Percentiles rank a stretch among this genome's conserved stretches.
These are phyloP conservation scores for Strobilomyces echinocephalus DNA, from an alignment of 768 basidiomycete genomes.

Conservation along the genomic window DNA sequence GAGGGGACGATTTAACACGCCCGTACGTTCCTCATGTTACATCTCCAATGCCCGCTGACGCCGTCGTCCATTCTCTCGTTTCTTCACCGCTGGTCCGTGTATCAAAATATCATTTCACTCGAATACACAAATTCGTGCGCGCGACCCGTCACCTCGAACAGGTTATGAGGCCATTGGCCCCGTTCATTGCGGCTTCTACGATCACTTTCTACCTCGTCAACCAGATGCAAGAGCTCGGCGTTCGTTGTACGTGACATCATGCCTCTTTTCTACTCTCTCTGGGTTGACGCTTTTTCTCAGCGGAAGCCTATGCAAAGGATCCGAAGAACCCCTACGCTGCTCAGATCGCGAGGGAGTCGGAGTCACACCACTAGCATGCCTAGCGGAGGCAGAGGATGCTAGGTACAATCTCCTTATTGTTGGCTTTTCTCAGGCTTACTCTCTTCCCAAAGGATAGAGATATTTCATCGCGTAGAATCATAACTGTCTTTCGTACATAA, in stretches of 20 bases:
- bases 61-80: background rate
- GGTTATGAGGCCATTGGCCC: constrained; percentile 74
- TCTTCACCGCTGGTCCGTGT: background rate
- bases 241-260: constrained; percentile 56
- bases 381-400: background rate
- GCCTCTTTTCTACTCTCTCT: background rate
- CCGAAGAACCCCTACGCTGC: constrained; percentile 81
- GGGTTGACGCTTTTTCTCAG: constrained; percentile 32
- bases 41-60: background rate
- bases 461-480: constrained; percentile 17
- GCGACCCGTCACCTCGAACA: constrained; percentile 25
- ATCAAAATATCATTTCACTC: background rate
- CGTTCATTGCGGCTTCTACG: constrained; percentile 64
- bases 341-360: constrained; percentile 61
- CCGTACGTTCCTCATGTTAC: constrained; percentile 14
- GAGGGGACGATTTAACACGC: constrained; percentile 27
- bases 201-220: constrained; percentile 65
- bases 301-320: constrained; percentile 65
- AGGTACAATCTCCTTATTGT: background rate
- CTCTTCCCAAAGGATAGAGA: constrained; percentile 9
- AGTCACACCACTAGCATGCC: constrained; percentile 38
- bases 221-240: constrained; percentile 61
- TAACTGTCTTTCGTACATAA: constrained; percentile 5
- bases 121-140: background rate
- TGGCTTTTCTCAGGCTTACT: background rate